These are phyloP conservation scores for Hyphodiscus sp. DNA, from an alignment of 2,329 filamentous ascomycete species.

Conservation along the genomic window DNA sequence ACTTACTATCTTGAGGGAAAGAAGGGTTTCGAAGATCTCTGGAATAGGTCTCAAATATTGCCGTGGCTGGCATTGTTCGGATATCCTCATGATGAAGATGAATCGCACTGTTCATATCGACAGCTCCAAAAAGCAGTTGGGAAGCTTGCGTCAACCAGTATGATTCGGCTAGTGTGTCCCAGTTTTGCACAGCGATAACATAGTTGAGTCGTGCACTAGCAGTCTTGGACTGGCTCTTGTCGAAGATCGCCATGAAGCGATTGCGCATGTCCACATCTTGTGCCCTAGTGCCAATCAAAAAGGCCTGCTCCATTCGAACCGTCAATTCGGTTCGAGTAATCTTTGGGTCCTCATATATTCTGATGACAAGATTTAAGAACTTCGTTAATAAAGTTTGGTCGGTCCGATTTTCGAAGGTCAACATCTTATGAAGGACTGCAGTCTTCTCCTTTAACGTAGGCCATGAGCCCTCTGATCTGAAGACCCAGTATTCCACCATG, in stretches of 20 bases:
- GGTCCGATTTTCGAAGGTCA: constrained; percentile 80
- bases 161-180: constrained; percentile 89
- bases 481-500: constrained; percentile 95
- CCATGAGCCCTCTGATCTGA: constrained; percentile 89
- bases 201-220: constrained; percentile 85
- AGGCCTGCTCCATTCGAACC: constrained; percentile 95
- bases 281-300: constrained; percentile 88
- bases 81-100: constrained; percentile 82
- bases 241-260: constrained; percentile 93
- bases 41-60: constrained; percentile 65
- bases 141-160: constrained; percentile 97
- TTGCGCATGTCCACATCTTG: constrained; percentile 96
- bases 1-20: constrained; percentile 73
- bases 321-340: constrained; percentile 93
- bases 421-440: constrained; percentile 97
- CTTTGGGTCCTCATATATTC: constrained; percentile 96
- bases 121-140: constrained; percentile 82
- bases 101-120: constrained; percentile 75
- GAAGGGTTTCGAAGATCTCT: constrained; percentile 60
- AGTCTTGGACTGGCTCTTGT: constrained; percentile 87
- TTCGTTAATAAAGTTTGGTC: constrained; percentile 84
- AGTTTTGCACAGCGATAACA: constrained; percentile 87
- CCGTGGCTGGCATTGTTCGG: constrained; percentile 65
- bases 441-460: constrained; percentile 98
- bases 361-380: constrained; percentile 92